Base-by-base conservation (phyloP, 177 flowering plant species). In the Tripterygium wilfordii region DNA sequence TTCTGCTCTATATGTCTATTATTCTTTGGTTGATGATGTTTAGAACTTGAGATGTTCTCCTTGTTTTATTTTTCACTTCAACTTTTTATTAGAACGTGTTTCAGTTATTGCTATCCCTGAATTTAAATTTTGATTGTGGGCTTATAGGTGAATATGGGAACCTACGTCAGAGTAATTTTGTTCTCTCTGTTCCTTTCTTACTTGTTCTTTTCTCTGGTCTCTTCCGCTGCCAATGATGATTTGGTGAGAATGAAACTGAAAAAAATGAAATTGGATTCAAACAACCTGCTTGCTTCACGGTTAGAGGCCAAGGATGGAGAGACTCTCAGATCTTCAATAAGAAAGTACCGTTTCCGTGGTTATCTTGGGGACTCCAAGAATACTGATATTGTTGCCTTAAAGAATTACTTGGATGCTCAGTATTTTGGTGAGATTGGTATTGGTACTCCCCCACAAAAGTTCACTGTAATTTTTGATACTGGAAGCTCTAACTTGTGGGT, bases 401-500 rank as follows among this genome's bases (percentile, higher is more conserved):
- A 67, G 61, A 71, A 66, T 48, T 80, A 80, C 60, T 48, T 80
- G 69, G 80, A 81, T 70, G 84, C 82, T 64, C 88, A 81, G 58
- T 80, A 80, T 57, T 76, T 64, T 52, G 85, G 89, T 29, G 89
- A 82, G 61, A 77, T 82, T 70, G 71, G 59, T 20, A 59, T 82
- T 52, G 89, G 89, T 24, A 67, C 83, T 56, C 83, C 89, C 9
- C 74, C 83, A 9, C 89, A 82, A 47, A 82, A 65, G 50, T 82
- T 82, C 67, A 79, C 83, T 19, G 85, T 82, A 23, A 68, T 82
- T 14, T 82, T 82, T 63, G 85, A 82, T 52, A 82, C 88, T 2
- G 88, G 88, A 0, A 82, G 88, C 60, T 70, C 88, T 36, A 78
- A 81, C 43, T 42, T 80, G 49, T 80, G 87, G 87, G 87, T 80